Conservation (phyloP, 495 filamentous ascomycete species). For the Evansstolkia leycettana region DNA sequence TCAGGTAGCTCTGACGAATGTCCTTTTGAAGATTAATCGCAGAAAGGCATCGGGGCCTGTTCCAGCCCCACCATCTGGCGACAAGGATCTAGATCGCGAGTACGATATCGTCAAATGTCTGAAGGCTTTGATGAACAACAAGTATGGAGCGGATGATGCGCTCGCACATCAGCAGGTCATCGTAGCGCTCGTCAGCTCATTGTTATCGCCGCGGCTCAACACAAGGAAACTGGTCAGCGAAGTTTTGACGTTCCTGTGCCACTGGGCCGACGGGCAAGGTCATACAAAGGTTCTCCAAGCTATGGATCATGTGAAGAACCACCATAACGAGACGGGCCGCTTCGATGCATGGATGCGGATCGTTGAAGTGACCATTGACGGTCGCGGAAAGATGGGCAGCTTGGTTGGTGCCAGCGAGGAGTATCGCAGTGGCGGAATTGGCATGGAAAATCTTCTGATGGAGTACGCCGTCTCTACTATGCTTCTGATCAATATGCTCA, state of each 20-base stretch:
- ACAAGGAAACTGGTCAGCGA: conserved; percentile 94
- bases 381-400: conserved; percentile 95
- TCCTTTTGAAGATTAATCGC: conserved; percentile 84
- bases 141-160: conserved; percentile 97
- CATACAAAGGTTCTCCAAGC: conserved; percentile 89
- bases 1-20: conserved; percentile 90
- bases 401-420: conserved; percentile 95
- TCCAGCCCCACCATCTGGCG: conserved; percentile 49
- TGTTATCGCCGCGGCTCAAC: conserved; percentile 80
- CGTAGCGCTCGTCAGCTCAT: conserved; percentile 72
- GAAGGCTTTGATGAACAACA: conserved; percentile 97
- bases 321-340: conserved; percentile 85
- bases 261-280: conserved; percentile 91
- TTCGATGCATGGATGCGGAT: conserved; percentile 99
- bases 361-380: conserved; percentile 94
- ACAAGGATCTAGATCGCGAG: conserved; percentile 86
- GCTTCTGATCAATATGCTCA: conserved; percentile 92
- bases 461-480: conserved; percentile 95
- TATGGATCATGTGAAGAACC: conserved; percentile 80
- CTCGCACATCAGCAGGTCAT: conserved; percentile 80
- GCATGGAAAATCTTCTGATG: conserved; percentile 98
- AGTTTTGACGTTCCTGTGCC: conserved; percentile 90
- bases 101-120: conserved; percentile 97
- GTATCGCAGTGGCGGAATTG: conserved; percentile 90
- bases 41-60: conserved; percentile 64